Evolutionary conservation across 2,329 filamentous ascomycete species (phyloP), one percentile per base, ranked within the genome.

Genomic region (Colletotrichum melonis): DNA sequence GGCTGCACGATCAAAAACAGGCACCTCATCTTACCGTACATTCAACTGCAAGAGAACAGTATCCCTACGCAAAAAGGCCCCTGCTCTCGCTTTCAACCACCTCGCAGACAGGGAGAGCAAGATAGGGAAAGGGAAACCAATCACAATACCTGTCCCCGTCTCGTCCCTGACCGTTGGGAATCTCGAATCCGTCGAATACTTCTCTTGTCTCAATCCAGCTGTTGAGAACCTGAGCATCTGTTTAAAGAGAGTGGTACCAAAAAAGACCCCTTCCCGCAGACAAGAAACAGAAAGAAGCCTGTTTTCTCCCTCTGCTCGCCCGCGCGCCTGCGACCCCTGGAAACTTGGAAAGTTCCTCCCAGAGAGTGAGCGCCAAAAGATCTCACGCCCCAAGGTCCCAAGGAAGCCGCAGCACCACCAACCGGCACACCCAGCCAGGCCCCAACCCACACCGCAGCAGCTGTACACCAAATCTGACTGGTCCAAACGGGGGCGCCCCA

Each of bases 81-180:
- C 52, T 58, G 49, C 30, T 30, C 49, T 38, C 46, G 38, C 42
- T 24, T 63, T 52, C 26, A 59, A 58, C 60, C 38, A 42, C 14
- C 35, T 38, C 35, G 14, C 35, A 38, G 22, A 22, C 54, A 59
- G 65, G 65, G 65, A 63, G 52, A 28, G 19, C 42, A 49, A 16
- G 52, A 14, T 22, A 69, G 30, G 30, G 16, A 32, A 32, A 63
- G 42, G 55, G 54, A 52, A n/a, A 28, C 57, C 57, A 58, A 72
- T 68, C 69, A 72, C 32, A 52, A n/a, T 28, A 42, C 22, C 38
- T 52, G 69, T 42, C 69, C 42, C 30, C 28, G 57, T 46, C 69
- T 35, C 26, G 28, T 28, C 52, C 22, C 26, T 28, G n/a, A 63
- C 38, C 19, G 26, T 63, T 32, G 52, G 24, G 52, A 55, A 14